A percentile compares a stretch with the other conserved stretches of the same genome.
Evolutionary conservation across 768 basidiomycete species (phyloP).

Genomic region (Amanita thiersii): DNA sequence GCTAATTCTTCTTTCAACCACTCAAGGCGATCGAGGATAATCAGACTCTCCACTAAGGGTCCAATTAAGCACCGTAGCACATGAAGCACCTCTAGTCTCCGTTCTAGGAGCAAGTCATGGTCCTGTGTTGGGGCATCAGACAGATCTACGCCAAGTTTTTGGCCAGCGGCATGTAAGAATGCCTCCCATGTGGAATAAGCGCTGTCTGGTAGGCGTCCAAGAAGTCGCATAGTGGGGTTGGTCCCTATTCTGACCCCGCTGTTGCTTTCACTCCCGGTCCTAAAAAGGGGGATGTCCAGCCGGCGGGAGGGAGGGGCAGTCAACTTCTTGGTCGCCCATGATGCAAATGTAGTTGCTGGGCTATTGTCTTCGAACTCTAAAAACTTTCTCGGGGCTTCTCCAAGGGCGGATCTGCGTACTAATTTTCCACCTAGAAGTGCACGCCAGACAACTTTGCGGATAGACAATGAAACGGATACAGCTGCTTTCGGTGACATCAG

Average conservation of each 20-base stretch:
- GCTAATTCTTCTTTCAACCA: constrained; percentile 45
- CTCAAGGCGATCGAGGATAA: constrained; percentile 51
- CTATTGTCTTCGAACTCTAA: neutral
- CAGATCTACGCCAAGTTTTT: constrained; percentile 19
- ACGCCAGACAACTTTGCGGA: constrained; percentile 67
- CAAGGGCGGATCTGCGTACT: neutral
- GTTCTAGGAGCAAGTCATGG: constrained; percentile 19
- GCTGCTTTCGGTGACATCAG: constrained; percentile 23
- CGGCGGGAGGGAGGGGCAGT: constrained; percentile 19
- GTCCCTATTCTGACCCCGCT: constrained; percentile 24
- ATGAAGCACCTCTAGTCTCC: constrained; percentile 50
- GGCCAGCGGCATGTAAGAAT: constrained; percentile 27
- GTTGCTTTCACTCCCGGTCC: neutral
- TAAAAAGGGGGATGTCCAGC: constrained; percentile 6
- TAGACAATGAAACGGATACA: constrained; percentile 36
- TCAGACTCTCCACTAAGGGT: constrained; percentile 55
- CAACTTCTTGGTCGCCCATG: constrained; percentile 7
- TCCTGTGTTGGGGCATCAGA: constrained; percentile 2
- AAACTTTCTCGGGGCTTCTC: neutral
- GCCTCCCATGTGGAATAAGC: constrained; percentile 43
- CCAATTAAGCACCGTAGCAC: constrained; percentile 62
- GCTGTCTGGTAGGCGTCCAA: constrained; percentile 44
- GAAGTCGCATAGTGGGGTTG: constrained; percentile 31
- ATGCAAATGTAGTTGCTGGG: constrained; percentile 2
- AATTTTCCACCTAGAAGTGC: constrained; percentile 39